phyloP scores from a whole-genome alignment of 2,329 filamentous ascomycete species.

The Nigrospora sphaerica region DNA sequence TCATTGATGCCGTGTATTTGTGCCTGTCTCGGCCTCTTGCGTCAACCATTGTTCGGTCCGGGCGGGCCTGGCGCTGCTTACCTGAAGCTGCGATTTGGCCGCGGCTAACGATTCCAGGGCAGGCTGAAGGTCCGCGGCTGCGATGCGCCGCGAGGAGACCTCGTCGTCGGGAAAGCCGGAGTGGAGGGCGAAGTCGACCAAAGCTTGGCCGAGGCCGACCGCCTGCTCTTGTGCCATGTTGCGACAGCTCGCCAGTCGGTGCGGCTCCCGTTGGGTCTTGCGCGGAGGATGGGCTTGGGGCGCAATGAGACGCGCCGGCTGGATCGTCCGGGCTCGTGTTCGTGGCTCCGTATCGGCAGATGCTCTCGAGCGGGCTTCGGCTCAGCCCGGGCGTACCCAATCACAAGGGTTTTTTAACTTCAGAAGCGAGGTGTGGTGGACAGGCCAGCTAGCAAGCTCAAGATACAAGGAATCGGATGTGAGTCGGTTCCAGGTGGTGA shows the following conservation, averaged over 20 bases:
- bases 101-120: slow-evolving; percentile 33
- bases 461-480: too few relatives aligned
- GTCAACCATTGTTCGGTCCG: background rate
- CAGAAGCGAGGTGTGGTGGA: too few relatives aligned
- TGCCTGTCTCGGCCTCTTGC: slow-evolving; percentile 31
- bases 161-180: slow-evolving; percentile 40
- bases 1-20: slow-evolving; percentile 73
- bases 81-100: slow-evolving; percentile 38
- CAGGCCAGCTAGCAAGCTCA: too few relatives aligned
- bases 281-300: too few relatives aligned
- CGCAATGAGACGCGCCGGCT: too few relatives aligned
- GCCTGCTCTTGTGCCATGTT: slow-evolving; percentile 19
- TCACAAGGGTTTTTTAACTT: too few relatives aligned
- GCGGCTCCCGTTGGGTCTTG: too few relatives aligned
- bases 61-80: slow-evolving; percentile 12
- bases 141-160: slow-evolving; percentile 29
- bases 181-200: slow-evolving; percentile 54
- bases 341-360: too few relatives aligned
- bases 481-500: too few relatives aligned
- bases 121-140: slow-evolving; percentile 26
- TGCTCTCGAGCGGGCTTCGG: too few relatives aligned
- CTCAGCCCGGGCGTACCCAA: too few relatives aligned
- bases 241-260: background rate
- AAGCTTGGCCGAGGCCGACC: slow-evolving; percentile 42
- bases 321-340: too few relatives aligned